Conservation (phyloP, 2,329 filamentous ascomycete genomes). For the Teratosphaeria nubilosa region DNA sequence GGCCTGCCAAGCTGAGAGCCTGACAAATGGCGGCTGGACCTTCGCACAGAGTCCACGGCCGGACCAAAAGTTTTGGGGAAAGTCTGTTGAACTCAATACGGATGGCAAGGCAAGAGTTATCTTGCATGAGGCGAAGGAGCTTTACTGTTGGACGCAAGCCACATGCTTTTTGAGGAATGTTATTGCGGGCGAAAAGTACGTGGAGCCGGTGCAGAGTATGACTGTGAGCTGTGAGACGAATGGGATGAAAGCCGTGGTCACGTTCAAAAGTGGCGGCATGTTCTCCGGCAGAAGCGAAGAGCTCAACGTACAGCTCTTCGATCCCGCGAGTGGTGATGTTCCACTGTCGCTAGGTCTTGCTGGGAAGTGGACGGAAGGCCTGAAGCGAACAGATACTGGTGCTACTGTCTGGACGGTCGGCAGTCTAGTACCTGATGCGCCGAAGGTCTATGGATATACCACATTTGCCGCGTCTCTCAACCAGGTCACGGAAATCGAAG, state of each 20-base stretch:
- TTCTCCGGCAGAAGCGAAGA: slow-evolving; percentile 93
- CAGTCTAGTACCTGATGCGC: slow-evolving; percentile 64
- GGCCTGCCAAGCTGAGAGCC: slow-evolving; percentile 76
- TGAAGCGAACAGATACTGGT: slow-evolving; percentile 54
- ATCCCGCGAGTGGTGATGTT: slow-evolving; percentile 43
- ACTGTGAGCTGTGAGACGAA: slow-evolving; percentile 73
- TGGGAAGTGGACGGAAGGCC: slow-evolving; percentile 74
- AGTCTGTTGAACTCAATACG: slow-evolving; percentile 86
- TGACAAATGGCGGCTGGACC: slow-evolving; percentile 59
- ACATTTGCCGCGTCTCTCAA: slow-evolving; percentile 78
- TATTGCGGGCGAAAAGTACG: slow-evolving; percentile 95
- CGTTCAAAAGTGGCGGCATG: slow-evolving; percentile 93
- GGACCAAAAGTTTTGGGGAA: slow-evolving; percentile 97
- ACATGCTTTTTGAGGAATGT: slow-evolving; percentile 92
- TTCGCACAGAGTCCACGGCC: slow-evolving; percentile 80
- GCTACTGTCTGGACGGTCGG: slow-evolving; percentile 72
- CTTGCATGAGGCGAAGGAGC: slow-evolving; percentile 59
- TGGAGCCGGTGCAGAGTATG: slow-evolving; percentile 90
- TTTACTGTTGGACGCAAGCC: slow-evolving; percentile 79
- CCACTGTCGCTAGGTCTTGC: slow-evolving; percentile 57
- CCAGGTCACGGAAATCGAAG: slow-evolving; percentile 73
- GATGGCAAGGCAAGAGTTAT: slow-evolving; percentile 76
- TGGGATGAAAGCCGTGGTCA: slow-evolving; percentile 71
- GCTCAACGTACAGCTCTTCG: slow-evolving; percentile 64
- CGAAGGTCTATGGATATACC: slow-evolving; percentile 79